Evolutionary conservation across 2,329 filamentous ascomycete species (phyloP).

Genomic region (Penicillium expansum): DNA sequence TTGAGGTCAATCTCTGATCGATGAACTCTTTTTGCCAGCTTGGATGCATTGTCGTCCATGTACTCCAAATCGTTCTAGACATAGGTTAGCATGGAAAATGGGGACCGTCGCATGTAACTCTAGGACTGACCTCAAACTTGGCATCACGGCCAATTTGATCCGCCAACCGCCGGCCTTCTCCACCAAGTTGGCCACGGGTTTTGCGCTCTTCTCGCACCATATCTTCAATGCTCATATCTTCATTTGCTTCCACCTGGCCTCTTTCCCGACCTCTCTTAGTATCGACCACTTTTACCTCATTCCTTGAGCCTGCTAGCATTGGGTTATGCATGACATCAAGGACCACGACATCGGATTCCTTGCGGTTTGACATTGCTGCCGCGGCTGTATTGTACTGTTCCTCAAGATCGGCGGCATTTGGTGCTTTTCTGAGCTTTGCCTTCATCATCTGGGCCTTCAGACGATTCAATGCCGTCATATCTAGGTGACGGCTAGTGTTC

Average conservation of each 20-base stretch:
- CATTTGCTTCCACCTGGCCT: slow-evolving; percentile 82
- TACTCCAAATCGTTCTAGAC: slow-evolving; percentile 80
- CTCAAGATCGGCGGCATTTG: slow-evolving; percentile 74
- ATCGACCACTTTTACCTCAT: slow-evolving; percentile 73
- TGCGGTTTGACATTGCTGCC: slow-evolving; percentile 57
- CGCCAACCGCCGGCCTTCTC: slow-evolving; percentile 77
- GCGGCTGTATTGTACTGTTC: slow-evolving; percentile 77
- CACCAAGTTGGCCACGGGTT: slow-evolving; percentile 71
- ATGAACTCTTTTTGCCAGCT: slow-evolving; percentile 81
- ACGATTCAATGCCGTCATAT: slow-evolving; percentile 79
- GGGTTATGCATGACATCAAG: slow-evolving; percentile 86
- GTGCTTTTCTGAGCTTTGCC: slow-evolving; percentile 76
- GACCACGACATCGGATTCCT: slow-evolving; percentile 68
- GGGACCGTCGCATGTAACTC: neutral
- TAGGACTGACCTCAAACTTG: slow-evolving; percentile 66
- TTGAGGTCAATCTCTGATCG: slow-evolving; percentile 85
- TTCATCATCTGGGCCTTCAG: slow-evolving; percentile 95
- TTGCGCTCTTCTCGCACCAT: slow-evolving; percentile 95
- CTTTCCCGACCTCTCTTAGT: slow-evolving; percentile 81
- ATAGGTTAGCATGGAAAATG: neutral
- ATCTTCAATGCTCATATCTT: slow-evolving; percentile 93
- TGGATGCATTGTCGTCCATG: slow-evolving; percentile 92
- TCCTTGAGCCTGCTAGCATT: slow-evolving; percentile 71
- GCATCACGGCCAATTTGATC: slow-evolving; percentile 91
- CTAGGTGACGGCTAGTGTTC: slow-evolving; percentile 55